Conservation (phyloP, 169 alveolate genomes). For the Fabrea salina region DNA sequence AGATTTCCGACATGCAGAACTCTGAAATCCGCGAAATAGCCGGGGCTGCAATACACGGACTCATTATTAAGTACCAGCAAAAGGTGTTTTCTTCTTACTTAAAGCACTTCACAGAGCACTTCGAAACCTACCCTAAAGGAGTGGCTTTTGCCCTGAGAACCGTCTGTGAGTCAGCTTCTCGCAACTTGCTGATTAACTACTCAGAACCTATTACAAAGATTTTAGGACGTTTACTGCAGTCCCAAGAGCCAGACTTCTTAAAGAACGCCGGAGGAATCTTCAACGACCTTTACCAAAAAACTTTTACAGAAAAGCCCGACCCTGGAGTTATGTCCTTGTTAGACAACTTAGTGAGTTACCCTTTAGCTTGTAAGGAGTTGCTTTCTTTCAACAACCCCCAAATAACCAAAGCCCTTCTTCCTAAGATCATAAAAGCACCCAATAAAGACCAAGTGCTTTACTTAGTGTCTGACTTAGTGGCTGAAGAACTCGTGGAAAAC, state of each 20-base stretch:
- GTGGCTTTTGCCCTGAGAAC: slow-evolving; percentile 23
- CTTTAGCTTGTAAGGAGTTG: slow-evolving; percentile 12
- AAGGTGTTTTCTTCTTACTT: neutral
- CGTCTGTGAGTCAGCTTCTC: slow-evolving; percentile 17
- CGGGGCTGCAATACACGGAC: neutral
- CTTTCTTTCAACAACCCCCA: neutral
- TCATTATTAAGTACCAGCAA: slow-evolving; percentile 2
- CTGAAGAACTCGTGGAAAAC: neutral
- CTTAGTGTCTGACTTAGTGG: neutral
- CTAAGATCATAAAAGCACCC: neutral
- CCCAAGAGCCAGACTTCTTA: slow-evolving; percentile 4
- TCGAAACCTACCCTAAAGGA: slow-evolving; percentile 3
- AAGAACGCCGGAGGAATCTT: slow-evolving; percentile 23
- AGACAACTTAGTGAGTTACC: neutral
- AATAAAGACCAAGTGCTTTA: neutral
- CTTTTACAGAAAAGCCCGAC: neutral
- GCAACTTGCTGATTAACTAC: slow-evolving; percentile 1
- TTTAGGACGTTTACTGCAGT: neutral
- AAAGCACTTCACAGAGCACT: neutral
- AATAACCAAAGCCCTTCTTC: slow-evolving; percentile 20
- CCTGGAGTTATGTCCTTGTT: neutral
- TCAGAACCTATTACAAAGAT: neutral
- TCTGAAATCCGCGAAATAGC: slow-evolving; percentile 27
- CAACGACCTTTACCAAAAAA: slow-evolving; percentile 5
- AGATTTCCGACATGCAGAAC: neutral